Base-by-base conservation (phyloP, 208 protist species). In the Pavlovales sp. region DNA sequence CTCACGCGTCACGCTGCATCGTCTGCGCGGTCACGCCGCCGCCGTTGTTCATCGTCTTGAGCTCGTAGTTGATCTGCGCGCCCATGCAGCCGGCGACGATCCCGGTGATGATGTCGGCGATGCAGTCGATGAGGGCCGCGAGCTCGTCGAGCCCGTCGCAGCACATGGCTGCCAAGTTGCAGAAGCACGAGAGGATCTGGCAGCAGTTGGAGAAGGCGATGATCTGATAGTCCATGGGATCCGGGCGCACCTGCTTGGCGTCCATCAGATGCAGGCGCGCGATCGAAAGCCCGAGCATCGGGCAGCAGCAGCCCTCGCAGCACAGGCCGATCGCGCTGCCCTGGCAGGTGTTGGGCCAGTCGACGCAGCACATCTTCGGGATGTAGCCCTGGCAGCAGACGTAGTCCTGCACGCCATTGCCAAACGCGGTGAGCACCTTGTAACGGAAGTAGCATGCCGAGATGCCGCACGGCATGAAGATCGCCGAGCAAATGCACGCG, bases 231-330 rank as follows among this genome's bases (percentile, higher is more conserved):
- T 79, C 76, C 18, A 32, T 22, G 38, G 76, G 76, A 38, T 79
- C 76, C 18, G 76, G 76, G 38, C 38, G 76, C 38, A 79, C 18
- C 57, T 71, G 28, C n/a, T 39, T 36, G 14, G 34, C 36, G 75
- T 77, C 34, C 75, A 77, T 77, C 10, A 77, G 30, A 8, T 39
- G 75, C 11, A 77, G 4, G n/a, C 75, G 75, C 11, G 75, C 34
- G 34, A 77, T 11, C n/a, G 75, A 77, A 34, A 77, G 30, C 2
- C 11, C 8, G 36, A 77, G 22, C n/a, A 39, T 22, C 5, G 75
- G 75, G 75, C 75, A 77, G 36, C 75, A 77, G 75, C 30, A 77
- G 75, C 75, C 75, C 75, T 77, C 75, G 67, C 57, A 71, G 75
- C 34, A 77, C n/a, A 36, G 10, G 2, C 14, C n/a, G n/a, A 8